Evolutionary conservation across 345 rosid genomes (phyloP).

Genomic region (Gossypium rotundifolium): DNA sequence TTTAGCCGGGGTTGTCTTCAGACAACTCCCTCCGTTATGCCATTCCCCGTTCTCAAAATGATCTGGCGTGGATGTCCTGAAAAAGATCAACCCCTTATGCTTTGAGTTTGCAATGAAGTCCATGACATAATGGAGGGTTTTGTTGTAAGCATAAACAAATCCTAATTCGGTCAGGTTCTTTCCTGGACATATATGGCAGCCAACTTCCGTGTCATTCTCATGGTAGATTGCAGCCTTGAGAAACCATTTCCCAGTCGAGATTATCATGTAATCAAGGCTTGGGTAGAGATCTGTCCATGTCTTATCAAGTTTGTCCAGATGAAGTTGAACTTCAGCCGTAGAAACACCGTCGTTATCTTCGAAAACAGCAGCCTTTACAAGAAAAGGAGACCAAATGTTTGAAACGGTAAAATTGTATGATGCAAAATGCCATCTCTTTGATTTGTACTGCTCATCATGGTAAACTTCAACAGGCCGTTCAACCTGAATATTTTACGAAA

Average conservation of each 20-base stretch:
- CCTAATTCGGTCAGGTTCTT: slow-evolving; percentile 61
- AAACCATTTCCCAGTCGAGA: slow-evolving; percentile 97
- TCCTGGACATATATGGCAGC: slow-evolving; percentile 76
- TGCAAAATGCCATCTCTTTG: slow-evolving; percentile 73
- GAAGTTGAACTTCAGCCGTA: slow-evolving; percentile 63
- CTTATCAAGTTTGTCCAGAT: slow-evolving; percentile 71
- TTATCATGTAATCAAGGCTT: slow-evolving; percentile 56
- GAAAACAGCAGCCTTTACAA: slow-evolving; percentile 75
- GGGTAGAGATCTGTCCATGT: slow-evolving; percentile 53
- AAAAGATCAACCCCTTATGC: slow-evolving; percentile 52
- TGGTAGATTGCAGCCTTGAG: slow-evolving; percentile 81
- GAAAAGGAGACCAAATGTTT: slow-evolving; percentile 90
- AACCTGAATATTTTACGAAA: slow-evolving; percentile 37
- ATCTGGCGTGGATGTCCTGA: slow-evolving; percentile 84
- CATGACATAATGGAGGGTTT: slow-evolving; percentile 51
- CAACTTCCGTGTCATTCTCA: slow-evolving; percentile 51
- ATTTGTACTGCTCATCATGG: slow-evolving; percentile 72
- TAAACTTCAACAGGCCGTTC: slow-evolving; percentile 68
- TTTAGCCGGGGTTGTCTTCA: slow-evolving; percentile 45
- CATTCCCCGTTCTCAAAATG: slow-evolving; percentile 94
- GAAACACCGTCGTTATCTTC: slow-evolving; percentile 85
- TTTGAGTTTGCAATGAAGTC: slow-evolving; percentile 46
- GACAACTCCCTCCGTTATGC: slow-evolving; percentile 82
- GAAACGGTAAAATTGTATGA: slow-evolving; percentile 63
- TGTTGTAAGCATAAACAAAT: slow-evolving; percentile 67